Base-by-base conservation (phyloP, 202 grass and related monocot genomes). In the Zoysia matrella region DNA sequence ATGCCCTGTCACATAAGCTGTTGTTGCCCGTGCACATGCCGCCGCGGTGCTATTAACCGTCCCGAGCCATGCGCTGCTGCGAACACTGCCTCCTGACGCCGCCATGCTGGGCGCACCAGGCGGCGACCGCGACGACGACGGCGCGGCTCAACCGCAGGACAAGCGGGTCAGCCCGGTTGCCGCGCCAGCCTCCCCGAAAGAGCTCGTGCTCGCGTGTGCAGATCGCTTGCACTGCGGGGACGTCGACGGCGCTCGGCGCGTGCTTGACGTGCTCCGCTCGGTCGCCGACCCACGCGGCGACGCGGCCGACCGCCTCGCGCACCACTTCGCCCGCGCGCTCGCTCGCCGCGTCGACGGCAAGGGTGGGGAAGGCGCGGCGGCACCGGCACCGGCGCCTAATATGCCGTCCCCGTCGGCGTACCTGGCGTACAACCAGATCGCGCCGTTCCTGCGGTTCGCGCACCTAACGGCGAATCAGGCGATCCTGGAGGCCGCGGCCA, bases 381-480 rank as follows among this genome's bases (percentile, higher is more conserved):
- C 66, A 11, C 47, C 61, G 63, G 8, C 43, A 3, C 1, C 52
- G 60, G 6, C 70, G 51, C 69, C 87, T 36, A 36, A 36, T 36
- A 36, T 36, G 30, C 30, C 30, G 43, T 47, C 70, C 0, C 75
- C 92, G 48, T 4, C 57, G 75, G 76, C 84, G 64, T 94, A 97
- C 88, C 84, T 97, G 77, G 77, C 95, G 68, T 94, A 92, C 86
- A 97, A 94, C 90, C 82, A 94, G 87, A 91, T 97, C 86, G 88
- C 88, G 12, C 95, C 95, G 0, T 97, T 97, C 75, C 82, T 94
- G 12, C 95, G 95, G 47, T 97, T 97, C 76, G 90, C 88, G n/a
- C 95, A 97, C 87, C 88, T 97, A 44, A 97, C 95, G n/a, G 92
- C 95, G n/a, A 97, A 97, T 81, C 95, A 97, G 86, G 95, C 92